These are phyloP conservation scores for Lactarius evosmus DNA, from an alignment of 768 basidiomycete species.

Conservation along the genomic window DNA sequence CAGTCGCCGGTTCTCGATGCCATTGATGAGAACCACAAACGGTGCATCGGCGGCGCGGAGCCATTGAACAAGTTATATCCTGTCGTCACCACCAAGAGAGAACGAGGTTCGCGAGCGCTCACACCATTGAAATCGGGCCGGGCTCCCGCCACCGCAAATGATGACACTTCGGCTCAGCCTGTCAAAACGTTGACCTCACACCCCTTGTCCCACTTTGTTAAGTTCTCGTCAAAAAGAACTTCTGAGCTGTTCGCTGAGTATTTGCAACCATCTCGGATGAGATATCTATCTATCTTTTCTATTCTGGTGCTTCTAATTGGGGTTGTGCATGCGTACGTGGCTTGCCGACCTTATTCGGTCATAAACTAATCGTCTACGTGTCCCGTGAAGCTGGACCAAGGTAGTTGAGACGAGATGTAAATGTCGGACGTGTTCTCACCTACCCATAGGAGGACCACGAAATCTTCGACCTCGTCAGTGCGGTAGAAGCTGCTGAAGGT, in stretches of 20 bases:
- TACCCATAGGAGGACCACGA: slow-evolving; percentile 80
- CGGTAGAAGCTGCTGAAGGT: slow-evolving; percentile 79
- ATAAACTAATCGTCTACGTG: slow-evolving; percentile 3
- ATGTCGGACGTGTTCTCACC: neutral
- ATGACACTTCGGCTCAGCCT: neutral
- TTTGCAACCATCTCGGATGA: slow-evolving; percentile 41
- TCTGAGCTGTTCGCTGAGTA: neutral
- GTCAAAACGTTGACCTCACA: neutral
- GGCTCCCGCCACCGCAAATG: neutral
- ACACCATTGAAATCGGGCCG: slow-evolving; percentile 1
- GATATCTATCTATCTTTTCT: slow-evolving; percentile 43
- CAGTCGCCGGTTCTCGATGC: slow-evolving; percentile 81
- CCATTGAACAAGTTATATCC: slow-evolving; percentile 40
- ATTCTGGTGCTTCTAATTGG: slow-evolving; percentile 53
- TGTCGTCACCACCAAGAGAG: neutral
- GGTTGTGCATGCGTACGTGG: slow-evolving; percentile 57
- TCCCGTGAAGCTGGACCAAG: slow-evolving; percentile 62
- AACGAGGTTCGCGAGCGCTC: neutral
- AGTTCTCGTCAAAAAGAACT: slow-evolving; percentile 22
- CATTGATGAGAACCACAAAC: slow-evolving; percentile 83
- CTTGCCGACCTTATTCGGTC: neutral
- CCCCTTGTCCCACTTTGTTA: neutral
- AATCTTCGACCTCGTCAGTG: slow-evolving; percentile 90
- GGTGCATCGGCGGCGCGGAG: slow-evolving; percentile 61
- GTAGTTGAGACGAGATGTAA: slow-evolving; percentile 37